Evolutionary conservation across 2,329 filamentous ascomycete species (phyloP).

Genomic region (Apiospora pterosperma): DNA sequence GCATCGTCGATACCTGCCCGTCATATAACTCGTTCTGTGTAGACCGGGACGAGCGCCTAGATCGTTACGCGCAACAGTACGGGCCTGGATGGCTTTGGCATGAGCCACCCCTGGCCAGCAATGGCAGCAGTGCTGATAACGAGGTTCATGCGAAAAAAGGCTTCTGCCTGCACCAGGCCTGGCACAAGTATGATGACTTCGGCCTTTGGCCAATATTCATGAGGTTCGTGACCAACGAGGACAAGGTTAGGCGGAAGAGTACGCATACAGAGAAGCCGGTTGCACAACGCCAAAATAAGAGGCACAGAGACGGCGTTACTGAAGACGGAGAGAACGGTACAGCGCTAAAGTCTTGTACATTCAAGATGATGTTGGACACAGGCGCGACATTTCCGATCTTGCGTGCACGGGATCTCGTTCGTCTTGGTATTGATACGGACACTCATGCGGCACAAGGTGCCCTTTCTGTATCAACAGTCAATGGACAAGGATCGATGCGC

Average conservation of each 20-base stretch:
- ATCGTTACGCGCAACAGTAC: constrained; percentile 31
- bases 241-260: constrained; percentile 5
- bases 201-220: constrained; percentile 19
- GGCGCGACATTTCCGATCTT: constrained; percentile 40
- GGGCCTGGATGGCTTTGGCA: constrained; percentile 44
- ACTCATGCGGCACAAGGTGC: constrained; percentile 34
- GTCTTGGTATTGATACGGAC: constrained; percentile 28
- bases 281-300: not conserved
- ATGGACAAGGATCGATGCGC: not conserved
- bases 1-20: constrained; percentile 36
- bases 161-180: constrained; percentile 19
- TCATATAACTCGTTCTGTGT: constrained; percentile 34
- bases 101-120: constrained; percentile 36
- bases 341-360: constrained; percentile 18
- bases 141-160: constrained; percentile 26
- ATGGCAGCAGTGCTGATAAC: not conserved
- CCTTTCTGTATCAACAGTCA: not conserved
- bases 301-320: not conserved
- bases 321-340: constrained; percentile 19
- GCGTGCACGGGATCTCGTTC: constrained; percentile 28
- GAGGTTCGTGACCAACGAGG: constrained; percentile 13
- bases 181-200: constrained; percentile 14
- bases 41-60: constrained; percentile 35
- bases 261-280: not conserved
- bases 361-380: constrained; percentile 36